Conservation (phyloP, 2,329 filamentous ascomycete genomes). For the Ascochyta rabiei region DNA sequence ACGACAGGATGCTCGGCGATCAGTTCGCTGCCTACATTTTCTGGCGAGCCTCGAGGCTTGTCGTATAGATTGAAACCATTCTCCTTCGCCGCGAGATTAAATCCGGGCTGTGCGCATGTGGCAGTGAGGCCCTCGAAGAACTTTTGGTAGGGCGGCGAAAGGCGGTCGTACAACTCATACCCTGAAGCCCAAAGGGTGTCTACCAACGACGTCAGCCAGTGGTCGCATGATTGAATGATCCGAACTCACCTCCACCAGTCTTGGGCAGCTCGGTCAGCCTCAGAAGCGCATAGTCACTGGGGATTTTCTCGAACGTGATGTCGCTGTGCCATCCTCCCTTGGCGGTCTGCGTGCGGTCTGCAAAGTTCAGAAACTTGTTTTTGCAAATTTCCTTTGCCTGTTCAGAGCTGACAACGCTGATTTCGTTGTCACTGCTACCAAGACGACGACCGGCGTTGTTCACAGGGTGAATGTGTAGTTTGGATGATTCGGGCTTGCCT, state of each 20-base stretch:
- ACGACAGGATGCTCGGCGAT: constrained; percentile 62
- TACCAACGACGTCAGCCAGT: background rate
- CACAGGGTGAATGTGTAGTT: constrained; percentile 67
- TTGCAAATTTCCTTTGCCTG: constrained; percentile 43
- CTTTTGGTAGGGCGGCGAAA: constrained; percentile 55
- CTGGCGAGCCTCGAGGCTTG: constrained; percentile 57
- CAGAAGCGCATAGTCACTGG: constrained; percentile 47
- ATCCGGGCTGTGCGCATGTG: constrained; percentile 54
- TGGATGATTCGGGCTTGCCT: constrained; percentile 62
- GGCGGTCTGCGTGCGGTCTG: constrained; percentile 52
- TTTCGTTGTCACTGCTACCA: constrained; percentile 42
- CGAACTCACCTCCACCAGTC: constrained; percentile 28
- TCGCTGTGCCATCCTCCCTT: constrained; percentile 60
- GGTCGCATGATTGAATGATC: background rate
- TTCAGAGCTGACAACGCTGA: constrained; percentile 49
- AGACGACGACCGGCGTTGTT: constrained; percentile 48
- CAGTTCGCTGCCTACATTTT: constrained; percentile 60
- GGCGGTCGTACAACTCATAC: constrained; percentile 57
- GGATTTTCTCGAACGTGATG: constrained; percentile 49
- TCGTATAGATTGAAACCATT: constrained; percentile 54
- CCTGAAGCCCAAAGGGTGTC: constrained; percentile 47
- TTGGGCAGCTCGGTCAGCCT: constrained; percentile 44
- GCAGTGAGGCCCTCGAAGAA: constrained; percentile 56
- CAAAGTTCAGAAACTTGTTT: constrained; percentile 27
- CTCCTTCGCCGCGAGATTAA: constrained; percentile 48